Conservation (phyloP, 2,329 filamentous ascomycete genomes). For the Alternaria solani region DNA sequence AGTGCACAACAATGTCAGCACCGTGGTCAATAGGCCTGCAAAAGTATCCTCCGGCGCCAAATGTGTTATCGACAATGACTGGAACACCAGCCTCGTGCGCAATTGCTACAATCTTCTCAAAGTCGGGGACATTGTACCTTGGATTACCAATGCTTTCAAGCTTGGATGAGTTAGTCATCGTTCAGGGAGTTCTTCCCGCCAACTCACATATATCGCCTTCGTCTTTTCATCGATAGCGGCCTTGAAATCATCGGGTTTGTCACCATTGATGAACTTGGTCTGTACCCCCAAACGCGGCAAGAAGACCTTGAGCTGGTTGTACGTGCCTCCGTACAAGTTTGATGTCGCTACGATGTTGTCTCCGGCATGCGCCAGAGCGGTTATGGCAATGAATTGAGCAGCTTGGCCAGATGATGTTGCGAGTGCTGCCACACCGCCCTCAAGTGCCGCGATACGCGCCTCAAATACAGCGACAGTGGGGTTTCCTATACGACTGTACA, state of each 20-base stretch:
- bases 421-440: conserved; percentile 87
- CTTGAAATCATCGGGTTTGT: conserved; percentile 79
- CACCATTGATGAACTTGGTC: conserved; percentile 87
- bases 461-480: conserved; percentile 96
- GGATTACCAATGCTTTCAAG: conserved; percentile 91
- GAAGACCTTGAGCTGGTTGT: conserved; percentile 96
- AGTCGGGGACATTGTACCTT: conserved; percentile 89
- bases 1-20: conserved; percentile 93
- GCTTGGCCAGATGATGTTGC: conserved; percentile 87
- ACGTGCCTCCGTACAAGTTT: conserved; percentile 90
- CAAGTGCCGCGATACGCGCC: conserved; percentile 93
- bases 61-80: conserved; percentile 83
- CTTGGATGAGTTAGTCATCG: conserved; percentile 2
- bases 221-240: conserved; percentile 90
- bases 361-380: conserved; percentile 82
- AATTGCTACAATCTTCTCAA: conserved; percentile 83
- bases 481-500: conserved; percentile 85
- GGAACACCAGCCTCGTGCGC: conserved; percentile 73
- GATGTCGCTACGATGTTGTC: conserved; percentile 94
- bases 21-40: conserved; percentile 86
- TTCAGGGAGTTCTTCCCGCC: neutral
- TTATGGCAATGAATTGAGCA: conserved; percentile 90
- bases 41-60: conserved; percentile 91
- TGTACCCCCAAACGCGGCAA: conserved; percentile 85
- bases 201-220: conserved; percentile 80